A percentile compares a stretch with the other conserved stretches of the same genome.
Conservation (phyloP, 2,329 filamentous ascomycete genomes). For the Fusarium pseudograminearum region DNA sequence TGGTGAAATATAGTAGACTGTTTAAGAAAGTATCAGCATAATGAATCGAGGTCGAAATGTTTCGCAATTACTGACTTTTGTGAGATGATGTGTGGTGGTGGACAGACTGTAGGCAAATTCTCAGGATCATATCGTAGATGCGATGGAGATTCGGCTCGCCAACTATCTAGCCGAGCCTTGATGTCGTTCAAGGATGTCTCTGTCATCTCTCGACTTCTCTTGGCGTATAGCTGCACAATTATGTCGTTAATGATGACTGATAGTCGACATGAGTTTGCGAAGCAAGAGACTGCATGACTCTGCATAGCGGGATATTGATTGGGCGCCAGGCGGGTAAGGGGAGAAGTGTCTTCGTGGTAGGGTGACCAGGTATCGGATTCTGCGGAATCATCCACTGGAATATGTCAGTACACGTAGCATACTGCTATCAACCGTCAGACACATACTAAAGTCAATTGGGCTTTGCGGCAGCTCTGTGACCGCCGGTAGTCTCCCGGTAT, state of each 20-base stretch:
- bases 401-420: background rate
- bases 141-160: background rate
- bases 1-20: constrained; percentile 1
- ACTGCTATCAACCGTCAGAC: too few relatives aligned
- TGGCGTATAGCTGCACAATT: constrained; percentile 7
- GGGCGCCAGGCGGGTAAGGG: background rate
- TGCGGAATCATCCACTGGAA: constrained; percentile 1
- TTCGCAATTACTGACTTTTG: background rate
- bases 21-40: background rate
- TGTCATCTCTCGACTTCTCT: constrained; percentile 3
- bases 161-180: background rate
- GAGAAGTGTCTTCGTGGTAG: constrained; percentile 3
- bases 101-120: background rate
- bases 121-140: constrained; percentile 5
- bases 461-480: constrained; percentile 7
- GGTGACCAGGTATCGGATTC: constrained; percentile 13
- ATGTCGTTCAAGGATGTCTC: constrained; percentile 11
- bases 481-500: constrained; percentile 7
- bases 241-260: constrained; percentile 11
- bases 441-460: constrained; percentile 13
- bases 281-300: constrained; percentile 9
- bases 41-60: fast-evolving
- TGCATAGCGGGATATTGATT: constrained; percentile 10
- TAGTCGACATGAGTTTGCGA: constrained; percentile 5
- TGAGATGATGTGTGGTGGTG: constrained; percentile 6